These are phyloP conservation scores for Cicer pinnatifidum DNA, from an alignment of 306 rosid genomes.

Conservation along the genomic window DNA sequence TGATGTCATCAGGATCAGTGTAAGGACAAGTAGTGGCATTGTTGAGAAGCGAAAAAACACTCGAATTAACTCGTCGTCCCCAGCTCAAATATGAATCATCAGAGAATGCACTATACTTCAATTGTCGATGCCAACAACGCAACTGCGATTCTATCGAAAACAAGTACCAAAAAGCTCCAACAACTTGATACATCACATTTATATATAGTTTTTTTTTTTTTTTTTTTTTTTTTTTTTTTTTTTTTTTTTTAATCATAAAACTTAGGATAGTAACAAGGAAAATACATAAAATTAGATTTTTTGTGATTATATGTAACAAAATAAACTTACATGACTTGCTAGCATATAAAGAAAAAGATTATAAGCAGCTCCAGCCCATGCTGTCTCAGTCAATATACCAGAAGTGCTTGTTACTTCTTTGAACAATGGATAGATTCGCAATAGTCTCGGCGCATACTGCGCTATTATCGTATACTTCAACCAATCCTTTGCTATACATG, in stretches of 20 bases:
- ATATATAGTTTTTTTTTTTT: background rate
- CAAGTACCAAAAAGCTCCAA: slow-evolving; percentile 93
- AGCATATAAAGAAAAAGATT: slow-evolving; percentile 87
- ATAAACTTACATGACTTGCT: slow-evolving; percentile 80
- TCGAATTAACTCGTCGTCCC: accelerated
- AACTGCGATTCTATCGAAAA: slow-evolving; percentile 62
- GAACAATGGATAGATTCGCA: slow-evolving; percentile 65
- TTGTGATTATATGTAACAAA: slow-evolving; percentile 15
- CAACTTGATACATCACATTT: slow-evolving; percentile 53
- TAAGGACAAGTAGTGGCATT: slow-evolving; percentile 49
- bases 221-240: background rate
- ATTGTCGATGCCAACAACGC: slow-evolving; percentile 59
- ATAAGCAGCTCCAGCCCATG: slow-evolving; percentile 88
- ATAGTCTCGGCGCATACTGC: slow-evolving; percentile 74
- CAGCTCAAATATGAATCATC: slow-evolving; percentile 43
- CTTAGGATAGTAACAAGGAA: slow-evolving; percentile 10
- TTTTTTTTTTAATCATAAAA: slow-evolving; percentile 24
- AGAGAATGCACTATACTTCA: background rate
- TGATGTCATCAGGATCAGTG: slow-evolving; percentile 41
- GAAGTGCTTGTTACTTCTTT: slow-evolving; percentile 73
- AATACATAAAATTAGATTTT: background rate
- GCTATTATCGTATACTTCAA: slow-evolving; percentile 53
- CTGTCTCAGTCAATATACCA: slow-evolving; percentile 86
- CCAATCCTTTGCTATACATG: slow-evolving; percentile 53
- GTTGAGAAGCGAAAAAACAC: background rate